Evolutionary conservation across 768 basidiomycete species (phyloP), one percentile per base, ranked within the genome.

Genomic region (Boletus barrowsii): DNA sequence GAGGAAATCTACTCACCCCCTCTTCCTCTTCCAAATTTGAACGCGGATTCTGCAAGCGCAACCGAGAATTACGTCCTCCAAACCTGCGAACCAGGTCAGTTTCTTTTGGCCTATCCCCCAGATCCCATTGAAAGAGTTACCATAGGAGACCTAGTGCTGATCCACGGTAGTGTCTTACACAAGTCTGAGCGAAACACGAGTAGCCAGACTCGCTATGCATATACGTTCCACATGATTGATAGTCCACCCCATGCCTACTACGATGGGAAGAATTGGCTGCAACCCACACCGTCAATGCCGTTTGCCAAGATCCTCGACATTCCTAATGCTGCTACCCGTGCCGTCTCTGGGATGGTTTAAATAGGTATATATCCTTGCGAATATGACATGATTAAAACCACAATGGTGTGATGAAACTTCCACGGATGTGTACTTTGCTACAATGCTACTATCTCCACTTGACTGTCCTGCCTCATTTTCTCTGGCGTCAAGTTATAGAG

Each of bases 211-310:
- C 81, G 97, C 51, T 91, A 86, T 59, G 95, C 95, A 29, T 99
- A 98, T 68, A 98, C 97, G 0, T 98, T 97, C 70, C 95, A 93
- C 61, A 92, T 93, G 90, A 86, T 93, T 45, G 91, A 96, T 63
- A 86, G 80, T 18, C 79, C 80, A 39, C 86, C 83, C 22, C 72
- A 79, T 62, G 88, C 84, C 8, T 72, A 66, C 39, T 97, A 95
- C 54, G 96, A 98, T 57, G 80, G 83, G 63, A 91, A 90, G 81
- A 98, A 97, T 66, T 97, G 95, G 95, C 74, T 98, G 54, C 95
- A 98, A 67, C 93, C 95, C 1, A 93, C 93, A 4, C 58, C 74
- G 10, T 80, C 76, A 13, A 87, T 90, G 87, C 91, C 94, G 2
- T 97, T 98, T 72, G 79, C 84, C 24, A 79, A 72, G 57, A 72